Percentiles rank a stretch among this genome's conserved stretches.
Conservation (phyloP, 1,284 basidiomycete species). For the Boletus nobilissimus region DNA sequence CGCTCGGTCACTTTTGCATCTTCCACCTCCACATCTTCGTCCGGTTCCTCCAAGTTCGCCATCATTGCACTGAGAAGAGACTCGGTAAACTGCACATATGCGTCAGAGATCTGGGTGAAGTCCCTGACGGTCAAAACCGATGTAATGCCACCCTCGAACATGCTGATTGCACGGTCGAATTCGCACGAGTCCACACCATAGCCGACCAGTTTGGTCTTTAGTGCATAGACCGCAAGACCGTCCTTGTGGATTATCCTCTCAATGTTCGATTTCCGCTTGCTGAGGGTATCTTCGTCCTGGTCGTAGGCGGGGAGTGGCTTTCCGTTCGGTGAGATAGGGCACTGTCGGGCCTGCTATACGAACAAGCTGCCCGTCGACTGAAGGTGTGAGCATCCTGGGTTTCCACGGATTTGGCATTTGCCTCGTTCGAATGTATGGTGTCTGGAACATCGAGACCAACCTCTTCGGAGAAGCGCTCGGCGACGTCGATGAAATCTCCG, state of each 20-base stretch:
- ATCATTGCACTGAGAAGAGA: slow-evolving; percentile 92
- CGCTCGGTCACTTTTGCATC: slow-evolving; percentile 83
- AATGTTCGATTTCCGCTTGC: slow-evolving; percentile 82
- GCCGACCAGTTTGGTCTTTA: slow-evolving; percentile 94
- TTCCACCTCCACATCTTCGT: slow-evolving; percentile 81
- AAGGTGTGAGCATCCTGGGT: slow-evolving; percentile 50
- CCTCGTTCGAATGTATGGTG: slow-evolving; percentile 64
- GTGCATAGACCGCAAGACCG: slow-evolving; percentile 88
- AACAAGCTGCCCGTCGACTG: slow-evolving; percentile 72
- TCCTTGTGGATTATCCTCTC: slow-evolving; percentile 87
- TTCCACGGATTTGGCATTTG: slow-evolving; percentile 53
- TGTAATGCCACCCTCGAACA: slow-evolving; percentile 89
- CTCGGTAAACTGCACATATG: slow-evolving; percentile 93
- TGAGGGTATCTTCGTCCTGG: slow-evolving; percentile 86
- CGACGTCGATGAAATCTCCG: slow-evolving; percentile 92
- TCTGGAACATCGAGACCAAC: slow-evolving; percentile 91
- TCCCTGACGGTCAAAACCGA: slow-evolving; percentile 94
- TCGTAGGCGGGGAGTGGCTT: slow-evolving; percentile 67
- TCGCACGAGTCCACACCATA: slow-evolving; percentile 98
- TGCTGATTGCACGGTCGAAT: slow-evolving; percentile 87
- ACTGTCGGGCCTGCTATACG: slow-evolving; percentile 79
- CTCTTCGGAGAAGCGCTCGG: slow-evolving; percentile 91
- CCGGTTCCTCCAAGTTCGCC: slow-evolving; percentile 78
- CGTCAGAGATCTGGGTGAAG: slow-evolving; percentile 98
- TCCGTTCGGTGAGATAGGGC: slow-evolving; percentile 60